Base-by-base conservation (phyloP, 768 basidiomycete species). In the Exsudoporus frostii region DNA sequence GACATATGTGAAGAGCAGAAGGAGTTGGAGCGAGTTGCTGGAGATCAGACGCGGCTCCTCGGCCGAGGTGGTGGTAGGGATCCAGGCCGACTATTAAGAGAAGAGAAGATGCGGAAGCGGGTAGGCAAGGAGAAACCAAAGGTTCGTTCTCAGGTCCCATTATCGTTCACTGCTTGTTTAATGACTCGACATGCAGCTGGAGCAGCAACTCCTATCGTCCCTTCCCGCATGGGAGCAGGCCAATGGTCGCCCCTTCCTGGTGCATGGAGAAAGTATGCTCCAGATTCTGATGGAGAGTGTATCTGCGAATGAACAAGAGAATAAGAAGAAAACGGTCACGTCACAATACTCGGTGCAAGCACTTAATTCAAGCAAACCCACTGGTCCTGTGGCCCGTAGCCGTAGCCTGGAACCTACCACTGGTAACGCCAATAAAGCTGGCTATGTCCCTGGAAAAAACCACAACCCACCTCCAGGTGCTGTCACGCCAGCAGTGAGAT, bases 21-120 rank as follows among this genome's bases (percentile, higher is more conserved):
- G 65, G 92, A 96, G 63, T 77, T 98, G 27, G 89, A 86, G 38
- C 84, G 83, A 2, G 80, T 87, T 4, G 89, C 90, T 3, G 78
- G 82, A 32, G 93, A 96, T 63, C 91, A 93, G 63, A 83, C 80
- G 15, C 82, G 93, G 36, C 74, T 96, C 8, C 80, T 90, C 5
- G 91, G 91, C 15, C 80, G 90, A 63, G 91, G 90, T 25, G 74
- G 69, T 2, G 55, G 85, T 4, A 78, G 92, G 51, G 89, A 93
- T 74, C 88, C 92, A 6, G 92, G 92, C 7, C 76, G 92, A 19
- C 71, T 99, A 33, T 72, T 98, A 48, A 80, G 92, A 54, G 96
- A 99, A 71, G 96, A 98, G 75, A 97, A 97, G 79, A 92, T 96
- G 87, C 80, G 96, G 49, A 98, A 98, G 69, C 79, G 95, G 27